These are phyloP conservation scores for Saitoella complicata DNA, from an alignment of 805 yeast genomes.

Conservation along the genomic window DNA sequence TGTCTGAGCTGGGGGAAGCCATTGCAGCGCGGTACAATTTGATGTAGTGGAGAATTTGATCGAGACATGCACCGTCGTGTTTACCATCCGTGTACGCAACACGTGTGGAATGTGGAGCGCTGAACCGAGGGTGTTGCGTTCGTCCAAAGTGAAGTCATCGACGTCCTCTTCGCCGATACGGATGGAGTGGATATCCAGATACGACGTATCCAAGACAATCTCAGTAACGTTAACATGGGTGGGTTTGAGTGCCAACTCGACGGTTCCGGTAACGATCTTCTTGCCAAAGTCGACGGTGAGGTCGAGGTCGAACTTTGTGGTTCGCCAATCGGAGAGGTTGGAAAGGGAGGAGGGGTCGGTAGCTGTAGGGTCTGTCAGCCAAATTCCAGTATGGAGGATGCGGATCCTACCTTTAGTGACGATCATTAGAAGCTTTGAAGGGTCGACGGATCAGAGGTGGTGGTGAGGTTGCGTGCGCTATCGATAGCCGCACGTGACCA, in stretches of 20 bases:
- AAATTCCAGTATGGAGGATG: too few relatives aligned
- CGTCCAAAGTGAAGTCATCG: conserved; percentile 19
- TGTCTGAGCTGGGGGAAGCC: conserved; percentile 60
- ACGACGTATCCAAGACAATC: conserved; percentile 57
- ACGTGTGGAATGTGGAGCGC: conserved; percentile 22
- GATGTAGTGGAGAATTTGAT: conserved; percentile 48
- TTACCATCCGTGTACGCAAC: conserved; percentile 1
- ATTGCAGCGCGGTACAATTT: conserved; percentile 71
- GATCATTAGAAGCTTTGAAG: too few relatives aligned
- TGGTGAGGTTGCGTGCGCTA: too few relatives aligned
- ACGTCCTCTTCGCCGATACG: conserved; percentile 25
- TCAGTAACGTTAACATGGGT: conserved; percentile 18
- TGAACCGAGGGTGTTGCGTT: conserved; percentile 29
- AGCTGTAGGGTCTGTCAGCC: too few relatives aligned
- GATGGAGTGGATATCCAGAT: conserved; percentile 32
- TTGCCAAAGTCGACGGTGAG: conserved; percentile 40
- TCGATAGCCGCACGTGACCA: too few relatives aligned
- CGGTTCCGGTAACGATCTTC: conserved; percentile 38
- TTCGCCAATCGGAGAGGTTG: too few relatives aligned
- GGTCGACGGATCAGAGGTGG: too few relatives aligned
- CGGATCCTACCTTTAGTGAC: too few relatives aligned
- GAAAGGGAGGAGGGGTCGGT: too few relatives aligned
- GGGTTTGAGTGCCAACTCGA: conserved; percentile 29
- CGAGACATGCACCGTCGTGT: conserved; percentile 1
- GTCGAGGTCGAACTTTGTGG: neutral